A percentile compares a stretch with the other conserved stretches of the same genome.
Conservation (phyloP, 441 rosid genomes). For the Flueggea neowawraea region DNA sequence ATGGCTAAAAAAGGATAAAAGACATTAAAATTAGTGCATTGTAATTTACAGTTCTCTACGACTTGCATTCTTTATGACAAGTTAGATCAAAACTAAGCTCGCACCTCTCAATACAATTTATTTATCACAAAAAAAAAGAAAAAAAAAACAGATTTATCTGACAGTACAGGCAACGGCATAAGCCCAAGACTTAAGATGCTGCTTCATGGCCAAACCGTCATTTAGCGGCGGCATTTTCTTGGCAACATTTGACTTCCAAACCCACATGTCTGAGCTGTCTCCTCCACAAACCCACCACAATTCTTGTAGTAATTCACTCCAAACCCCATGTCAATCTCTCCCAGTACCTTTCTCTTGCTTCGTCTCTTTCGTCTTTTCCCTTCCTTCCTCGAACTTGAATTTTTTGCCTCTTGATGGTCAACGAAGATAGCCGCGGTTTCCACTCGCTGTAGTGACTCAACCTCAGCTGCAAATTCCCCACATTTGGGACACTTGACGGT, state of each 20-base stretch:
- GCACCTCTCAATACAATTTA: too few relatives aligned
- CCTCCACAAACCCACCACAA: background rate
- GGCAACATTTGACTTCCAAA: background rate
- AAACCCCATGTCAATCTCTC: constrained; percentile 17
- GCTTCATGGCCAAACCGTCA: constrained; percentile 56
- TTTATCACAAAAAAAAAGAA: too few relatives aligned
- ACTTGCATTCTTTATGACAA: too few relatives aligned
- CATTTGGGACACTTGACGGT: constrained; percentile 14
- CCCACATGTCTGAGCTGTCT: background rate
- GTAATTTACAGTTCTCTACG: too few relatives aligned
- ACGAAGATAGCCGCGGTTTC: too few relatives aligned
- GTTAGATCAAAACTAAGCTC: too few relatives aligned
- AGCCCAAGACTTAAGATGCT: constrained; percentile 64
- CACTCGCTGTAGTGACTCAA: too few relatives aligned
- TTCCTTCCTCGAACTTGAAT: constrained; percentile 8
- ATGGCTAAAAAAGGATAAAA: too few relatives aligned
- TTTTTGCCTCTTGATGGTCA: constrained; percentile 8
- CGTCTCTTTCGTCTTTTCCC: constrained; percentile 16
- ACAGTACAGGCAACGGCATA: constrained; percentile 51
- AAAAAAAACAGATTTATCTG: constrained; percentile 16
- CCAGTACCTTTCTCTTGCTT: constrained; percentile 22
- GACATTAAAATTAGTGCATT: too few relatives aligned
- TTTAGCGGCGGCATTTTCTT: constrained; percentile 40
- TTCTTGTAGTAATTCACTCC: constrained; percentile 6
- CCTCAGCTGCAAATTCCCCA: constrained; percentile 13